phyloP scores from a whole-genome alignment of 495 filamentous ascomycete species.

The Aspergillus asperescens region DNA sequence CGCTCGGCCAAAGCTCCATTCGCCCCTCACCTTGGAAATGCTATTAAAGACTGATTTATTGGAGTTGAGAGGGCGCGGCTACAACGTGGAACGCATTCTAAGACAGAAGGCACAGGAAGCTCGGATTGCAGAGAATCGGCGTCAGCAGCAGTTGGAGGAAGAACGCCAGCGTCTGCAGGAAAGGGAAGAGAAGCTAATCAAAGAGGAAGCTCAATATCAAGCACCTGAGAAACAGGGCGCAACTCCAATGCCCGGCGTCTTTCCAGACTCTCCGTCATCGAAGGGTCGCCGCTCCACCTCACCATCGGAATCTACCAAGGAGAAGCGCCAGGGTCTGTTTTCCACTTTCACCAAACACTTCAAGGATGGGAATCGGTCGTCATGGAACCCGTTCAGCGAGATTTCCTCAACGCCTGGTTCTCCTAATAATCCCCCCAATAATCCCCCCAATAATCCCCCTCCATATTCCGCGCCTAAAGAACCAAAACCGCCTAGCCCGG shows the following conservation, averaged over 20 bases:
- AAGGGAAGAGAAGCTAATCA: conserved; percentile 53
- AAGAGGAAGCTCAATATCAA: conserved; percentile 30
- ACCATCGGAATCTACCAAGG: conserved; percentile 26
- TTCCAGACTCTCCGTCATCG: conserved; percentile 56
- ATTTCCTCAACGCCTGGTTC: conserved; percentile 23
- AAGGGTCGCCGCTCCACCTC: conserved; percentile 24
- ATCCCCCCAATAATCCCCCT: conserved; percentile 30
- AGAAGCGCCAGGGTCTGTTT: conserved; percentile 53
- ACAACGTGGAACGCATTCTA: conserved; percentile 91
- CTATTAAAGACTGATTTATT: conserved; percentile 77
- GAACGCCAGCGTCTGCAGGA: conserved; percentile 61
- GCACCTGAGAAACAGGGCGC: conserved; percentile 23
- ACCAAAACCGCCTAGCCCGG: conserved; percentile 32
- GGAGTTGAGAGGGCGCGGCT: conserved; percentile 73
- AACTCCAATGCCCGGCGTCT: conserved; percentile 61
- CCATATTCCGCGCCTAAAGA: conserved; percentile 44
- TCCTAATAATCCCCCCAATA: conserved; percentile 32
- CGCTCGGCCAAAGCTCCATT: conserved; percentile 75
- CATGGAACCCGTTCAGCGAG: conserved; percentile 22
- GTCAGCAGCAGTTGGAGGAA: conserved; percentile 69
- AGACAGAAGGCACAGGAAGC: conserved; percentile 78
- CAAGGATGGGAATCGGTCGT: conserved; percentile 46
- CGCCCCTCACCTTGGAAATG: conserved; percentile 79
- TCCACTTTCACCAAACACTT: conserved; percentile 58
- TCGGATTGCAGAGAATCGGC: conserved; percentile 74